Percentiles rank a stretch among this genome's conserved stretches.
phyloP scores from a whole-genome alignment of 2,329 filamentous ascomycete species.

The Ascosphaera apis region DNA sequence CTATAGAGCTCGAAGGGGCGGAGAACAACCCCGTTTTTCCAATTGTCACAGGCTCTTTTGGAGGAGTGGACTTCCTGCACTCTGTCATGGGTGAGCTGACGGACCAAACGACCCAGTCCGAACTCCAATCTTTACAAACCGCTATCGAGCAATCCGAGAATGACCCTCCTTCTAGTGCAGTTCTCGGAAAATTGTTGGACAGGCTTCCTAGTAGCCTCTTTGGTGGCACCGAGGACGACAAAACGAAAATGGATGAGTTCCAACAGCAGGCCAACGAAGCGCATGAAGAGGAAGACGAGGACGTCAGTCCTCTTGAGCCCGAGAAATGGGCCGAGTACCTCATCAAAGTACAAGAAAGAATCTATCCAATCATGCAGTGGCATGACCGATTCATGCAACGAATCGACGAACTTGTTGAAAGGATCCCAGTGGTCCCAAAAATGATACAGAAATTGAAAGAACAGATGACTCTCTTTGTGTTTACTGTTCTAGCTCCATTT shows the following conservation, averaged over 20 bases:
- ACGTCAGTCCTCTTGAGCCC: conserved; percentile 53
- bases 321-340: conserved; percentile 69
- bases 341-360: conserved; percentile 47
- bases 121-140: conserved; percentile 73
- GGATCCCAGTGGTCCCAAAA: conserved; percentile 65
- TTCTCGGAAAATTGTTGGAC: conserved; percentile 56
- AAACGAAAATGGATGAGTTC: conserved; percentile 54
- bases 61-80: conserved; percentile 82
- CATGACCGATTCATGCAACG: conserved; percentile 70
- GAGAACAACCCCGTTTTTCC: conserved; percentile 44
- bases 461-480: conserved; percentile 72
- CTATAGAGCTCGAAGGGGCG: conserved; percentile 44
- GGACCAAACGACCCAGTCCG: conserved; percentile 77
- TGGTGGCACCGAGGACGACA: conserved; percentile 38
- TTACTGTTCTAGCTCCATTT: conserved; percentile 74
- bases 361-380: conserved; percentile 77
- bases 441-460: conserved; percentile 71
- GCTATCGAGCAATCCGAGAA: conserved; percentile 42
- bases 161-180: conserved; percentile 42
- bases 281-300: conserved; percentile 46
- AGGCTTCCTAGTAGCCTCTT: conserved; percentile 66
- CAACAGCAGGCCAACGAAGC: conserved; percentile 51
- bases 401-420: conserved; percentile 57
- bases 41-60: conserved; percentile 75
- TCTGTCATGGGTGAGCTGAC: conserved; percentile 59